Percentiles rank a stretch among this genome's conserved stretches.
phyloP scores from a whole-genome alignment of 331 rosid genomes.

The Saraca asoca region DNA sequence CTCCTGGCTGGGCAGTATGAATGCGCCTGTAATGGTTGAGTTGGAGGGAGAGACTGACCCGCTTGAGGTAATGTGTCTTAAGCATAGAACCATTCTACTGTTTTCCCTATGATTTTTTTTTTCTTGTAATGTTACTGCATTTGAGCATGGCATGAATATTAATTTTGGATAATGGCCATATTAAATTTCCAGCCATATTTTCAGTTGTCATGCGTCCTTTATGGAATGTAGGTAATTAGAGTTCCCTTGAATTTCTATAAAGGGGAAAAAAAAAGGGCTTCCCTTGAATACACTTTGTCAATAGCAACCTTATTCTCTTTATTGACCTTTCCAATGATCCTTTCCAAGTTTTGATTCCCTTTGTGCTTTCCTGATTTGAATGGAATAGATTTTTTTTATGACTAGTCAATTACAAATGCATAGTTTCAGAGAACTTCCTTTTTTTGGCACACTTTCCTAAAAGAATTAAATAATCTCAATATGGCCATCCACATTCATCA shows the following conservation, averaged over 20 bases:
- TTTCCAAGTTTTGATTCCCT: background rate
- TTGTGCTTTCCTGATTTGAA: background rate
- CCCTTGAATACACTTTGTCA: too few species aligned
- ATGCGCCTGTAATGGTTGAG: slow-evolving; percentile 97
- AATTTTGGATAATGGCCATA: background rate
- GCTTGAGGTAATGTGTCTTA: slow-evolving; percentile 44
- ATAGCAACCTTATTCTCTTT: too few species aligned
- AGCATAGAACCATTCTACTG: background rate
- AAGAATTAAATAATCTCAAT: too few species aligned
- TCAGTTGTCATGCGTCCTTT: background rate
- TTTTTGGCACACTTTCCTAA: too few species aligned
- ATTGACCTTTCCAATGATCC: background rate
- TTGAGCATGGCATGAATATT: background rate
- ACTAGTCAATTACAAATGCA: background rate
- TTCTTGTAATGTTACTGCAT: background rate
- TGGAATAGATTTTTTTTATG: background rate
- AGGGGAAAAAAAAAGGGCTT: too few species aligned
- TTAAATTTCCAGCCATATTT: slow-evolving; percentile 12
- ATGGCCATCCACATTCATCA: too few species aligned
- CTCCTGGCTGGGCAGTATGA: slow-evolving; percentile 64
- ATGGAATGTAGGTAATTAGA: background rate
- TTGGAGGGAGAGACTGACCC: slow-evolving; percentile 97
- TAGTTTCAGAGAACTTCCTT: too few species aligned
- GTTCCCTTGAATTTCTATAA: background rate
- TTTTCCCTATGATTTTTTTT: background rate